Base-by-base conservation (phyloP, 2,329 filamentous ascomycete genomes). In the Cercospora canescens region DNA sequence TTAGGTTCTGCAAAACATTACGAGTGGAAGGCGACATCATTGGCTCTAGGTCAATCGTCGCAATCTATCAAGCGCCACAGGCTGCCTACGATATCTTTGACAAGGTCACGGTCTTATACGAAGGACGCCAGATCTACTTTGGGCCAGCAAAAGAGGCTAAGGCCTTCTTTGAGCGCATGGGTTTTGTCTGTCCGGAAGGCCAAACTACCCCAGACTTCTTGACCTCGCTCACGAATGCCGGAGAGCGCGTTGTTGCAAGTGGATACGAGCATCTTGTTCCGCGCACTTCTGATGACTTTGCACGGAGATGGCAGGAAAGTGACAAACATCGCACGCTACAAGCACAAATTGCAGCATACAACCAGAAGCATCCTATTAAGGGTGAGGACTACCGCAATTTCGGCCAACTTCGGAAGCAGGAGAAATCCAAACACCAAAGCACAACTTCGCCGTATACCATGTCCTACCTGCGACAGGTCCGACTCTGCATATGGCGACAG, bases 121-220 rank as follows among this genome's bases (percentile, higher is more conserved):
- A 93, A 74, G 92, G 91, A 0, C 85, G 89, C 0, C 86, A 94
- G 73, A 93, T 94, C 67, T 94, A 88, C 79, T 93, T 89, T 69
- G 92, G 91, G 0, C 85, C 86, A 0, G 85, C 87, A 0, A 75
- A 72, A 6, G 76, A 81, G 2, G 91, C 91, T 0, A 88, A 85
- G 72, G 75, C 75, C 0, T 93, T 88, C 76, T 93, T 93, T 67
- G 86, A 88, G 71, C 79, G 84, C 14, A 86, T 90, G 77, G 91
- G 91, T 45, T 93, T 87, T 83, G 75, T 84, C 34, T 92, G 89
- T 70, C 89, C 89, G 0, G 77, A 83, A 2, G 84, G 90, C 2
- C 89, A 91, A 74, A 91, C 89, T 0, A 89, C 86, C 0, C 87
- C 84, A 2, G 90, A 92, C 71, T 92, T 92, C 72, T 79, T 92